Evolutionary conservation across 2,329 filamentous ascomycete species (phyloP).

Genomic region (Xylariaceae sp.): DNA sequence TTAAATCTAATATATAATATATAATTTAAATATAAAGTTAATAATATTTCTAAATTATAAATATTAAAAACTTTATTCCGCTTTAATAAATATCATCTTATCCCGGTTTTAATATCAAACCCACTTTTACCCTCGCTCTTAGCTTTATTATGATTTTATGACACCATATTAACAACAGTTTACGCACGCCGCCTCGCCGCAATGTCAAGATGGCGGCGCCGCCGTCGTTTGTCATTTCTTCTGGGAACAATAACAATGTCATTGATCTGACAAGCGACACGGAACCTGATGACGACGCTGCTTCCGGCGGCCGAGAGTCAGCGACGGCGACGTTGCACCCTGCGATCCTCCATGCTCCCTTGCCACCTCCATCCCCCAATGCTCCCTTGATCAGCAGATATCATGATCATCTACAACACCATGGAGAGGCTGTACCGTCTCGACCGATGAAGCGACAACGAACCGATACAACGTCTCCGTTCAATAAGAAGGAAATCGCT

Average conservation of each 20-base stretch:
- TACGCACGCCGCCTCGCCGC: neutral
- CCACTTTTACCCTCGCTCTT: neutral
- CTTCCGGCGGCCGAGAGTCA: no score
- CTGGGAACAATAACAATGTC: neutral
- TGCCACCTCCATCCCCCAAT: neutral
- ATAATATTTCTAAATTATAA: no score
- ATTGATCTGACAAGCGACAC: conserved; percentile 16
- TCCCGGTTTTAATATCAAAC: neutral
- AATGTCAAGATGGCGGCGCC: neutral
- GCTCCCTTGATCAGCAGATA: neutral
- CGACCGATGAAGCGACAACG: conserved; percentile 10
- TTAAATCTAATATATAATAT: neutral
- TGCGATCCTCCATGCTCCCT: neutral
- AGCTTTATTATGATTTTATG: neutral
- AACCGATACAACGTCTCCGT: neutral
- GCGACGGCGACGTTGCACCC: no score
- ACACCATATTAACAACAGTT: neutral
- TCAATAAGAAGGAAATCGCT: neutral
- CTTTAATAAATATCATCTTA: no score
- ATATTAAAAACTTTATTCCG: no score
- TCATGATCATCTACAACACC: no score
- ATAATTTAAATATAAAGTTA: no score
- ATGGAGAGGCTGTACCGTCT: neutral
- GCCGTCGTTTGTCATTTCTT: neutral
- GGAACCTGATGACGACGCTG: conserved; percentile 10